Base-by-base conservation (phyloP, 441 rosid genomes). In the Brassica balearica region DNA sequence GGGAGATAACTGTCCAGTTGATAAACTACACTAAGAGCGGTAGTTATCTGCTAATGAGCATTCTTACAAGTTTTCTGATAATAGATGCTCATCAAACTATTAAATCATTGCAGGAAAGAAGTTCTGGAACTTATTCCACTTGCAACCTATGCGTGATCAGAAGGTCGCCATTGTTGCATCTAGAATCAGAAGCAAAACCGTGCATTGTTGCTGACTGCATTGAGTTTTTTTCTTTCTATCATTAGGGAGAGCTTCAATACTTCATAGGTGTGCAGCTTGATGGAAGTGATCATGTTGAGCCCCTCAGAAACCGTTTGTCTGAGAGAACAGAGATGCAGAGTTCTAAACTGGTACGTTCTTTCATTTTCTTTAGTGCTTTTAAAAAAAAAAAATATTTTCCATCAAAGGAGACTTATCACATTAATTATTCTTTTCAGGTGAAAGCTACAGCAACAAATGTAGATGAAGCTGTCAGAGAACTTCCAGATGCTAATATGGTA, bases 111-210 rank as follows among this genome's bases (percentile, higher is more conserved):
- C 93, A 95, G 98, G 98, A 76, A 95, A 87, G 85, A 95, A 95
- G 80, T 95, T 95, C 87, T 95, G 98, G 98, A 95, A 95, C 82
- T 87, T 29, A 77, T 95, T 95, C 81, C 99, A 95, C 81, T 86
- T 93, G 92, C 99, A 95, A 81, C 98, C 99, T 17, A 92, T 95
- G 99, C 94, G 95, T 77, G 99, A 95, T 84, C 97, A 92, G 32
- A 90, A 87, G 96, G 98, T 91, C 1, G 56, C 71, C 63, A 11
- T 68, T 65, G 32, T 78, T 68, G 51, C 10, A 25, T 73, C 51
- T 75, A 51, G 58, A 36, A 56, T 64, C 69, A 78, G 62, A 51
- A 34, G 3, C 14, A 63, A 22, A 58, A 8, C 67, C 5, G 11
- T 68, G 14, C 34, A 38, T 17, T 20, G 17, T 38, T 73, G 5